Conservation (phyloP, 805 yeast species). For the Blastobotrys peoriensis region DNA sequence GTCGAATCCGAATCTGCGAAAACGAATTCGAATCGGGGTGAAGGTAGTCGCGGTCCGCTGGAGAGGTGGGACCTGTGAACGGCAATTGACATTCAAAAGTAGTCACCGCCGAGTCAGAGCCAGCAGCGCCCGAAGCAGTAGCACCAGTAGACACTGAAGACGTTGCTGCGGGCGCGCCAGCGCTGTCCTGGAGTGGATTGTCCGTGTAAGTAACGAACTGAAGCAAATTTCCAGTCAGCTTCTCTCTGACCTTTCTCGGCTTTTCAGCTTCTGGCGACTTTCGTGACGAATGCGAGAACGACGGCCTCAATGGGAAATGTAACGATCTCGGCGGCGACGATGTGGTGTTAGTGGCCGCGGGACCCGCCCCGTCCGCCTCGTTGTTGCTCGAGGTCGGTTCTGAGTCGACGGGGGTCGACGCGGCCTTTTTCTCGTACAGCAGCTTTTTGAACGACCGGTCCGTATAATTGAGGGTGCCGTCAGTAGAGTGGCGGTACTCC, state of each 20-base stretch:
- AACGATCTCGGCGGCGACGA: background rate
- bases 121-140: background rate
- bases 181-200: background rate
- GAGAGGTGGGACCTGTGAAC: constrained; percentile 5
- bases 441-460: constrained; percentile 29
- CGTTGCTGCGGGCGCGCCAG: background rate
- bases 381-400: background rate
- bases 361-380: background rate
- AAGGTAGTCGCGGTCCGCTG: constrained; percentile 14
- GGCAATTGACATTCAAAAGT: constrained; percentile 15
- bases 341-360: background rate
- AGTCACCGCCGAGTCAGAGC: constrained; percentile 7
- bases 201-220: background rate
- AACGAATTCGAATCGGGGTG: constrained; percentile 78
- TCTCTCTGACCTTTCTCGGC: constrained; percentile 1
- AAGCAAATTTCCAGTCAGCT: constrained; percentile 12
- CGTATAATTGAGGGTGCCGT: constrained; percentile 68
- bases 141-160: constrained; percentile 1
- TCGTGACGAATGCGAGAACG: background rate
- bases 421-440: constrained; percentile 58
- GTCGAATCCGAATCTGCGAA: constrained; percentile 76
- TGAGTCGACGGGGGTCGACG: constrained; percentile 10
- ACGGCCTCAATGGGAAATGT: background rate
- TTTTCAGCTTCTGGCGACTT: background rate
- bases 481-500: constrained; percentile 86